Evolutionary conservation across 495 filamentous ascomycete genomes (phyloP), one percentile per base, ranked within the genome.

Genomic region (Aspergillus heteromorphus): DNA sequence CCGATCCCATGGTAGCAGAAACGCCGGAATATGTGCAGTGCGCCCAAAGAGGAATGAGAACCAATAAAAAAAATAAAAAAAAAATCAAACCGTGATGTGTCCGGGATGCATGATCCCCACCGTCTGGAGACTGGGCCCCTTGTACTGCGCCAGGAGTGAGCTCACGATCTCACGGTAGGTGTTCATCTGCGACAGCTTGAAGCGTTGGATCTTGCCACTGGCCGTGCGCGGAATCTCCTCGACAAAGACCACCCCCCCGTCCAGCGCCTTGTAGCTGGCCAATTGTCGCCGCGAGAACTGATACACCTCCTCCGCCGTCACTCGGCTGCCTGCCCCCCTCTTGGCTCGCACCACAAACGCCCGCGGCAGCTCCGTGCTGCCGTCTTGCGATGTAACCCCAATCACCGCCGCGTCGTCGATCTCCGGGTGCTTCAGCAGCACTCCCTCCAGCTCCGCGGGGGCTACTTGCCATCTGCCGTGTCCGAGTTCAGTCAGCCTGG

Each of bases 381-480:
- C 77, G 36, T 74, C 65, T 17, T 62, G 66, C 9, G 62, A 55
- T 6, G 75, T 78, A 21, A 92, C 80, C 0, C 91, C 90, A 7
- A 92, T 83, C 9, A 97, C 88, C 0, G 87, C 91, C 0, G 80
- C 88, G 65, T 96, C 89, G 23, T 71, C 64, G 38, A 96, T 79
- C 0, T 78, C 74, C 2, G 82, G 82, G 53, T 87, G 84, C 18
- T 84, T 80, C 2, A 95, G 74, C 4, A 97, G 77, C 1, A 92
- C 67, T 0, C 79, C 83, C 64, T 97, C 92, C 1, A 97, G 70
- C 72, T 97, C 91, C 0, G 91, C 89, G 0, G 91, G 91, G 2
- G 90, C 87, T 4, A 97, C 89, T 71, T 96, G 92, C 61, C 72
- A 75, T 53, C 72, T 75, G 36, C 13, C 13, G 14, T 16, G 20